These are phyloP conservation scores for Ganoderma multipileum DNA, from an alignment of 1,284 basidiomycete species.

Conservation along the genomic window DNA sequence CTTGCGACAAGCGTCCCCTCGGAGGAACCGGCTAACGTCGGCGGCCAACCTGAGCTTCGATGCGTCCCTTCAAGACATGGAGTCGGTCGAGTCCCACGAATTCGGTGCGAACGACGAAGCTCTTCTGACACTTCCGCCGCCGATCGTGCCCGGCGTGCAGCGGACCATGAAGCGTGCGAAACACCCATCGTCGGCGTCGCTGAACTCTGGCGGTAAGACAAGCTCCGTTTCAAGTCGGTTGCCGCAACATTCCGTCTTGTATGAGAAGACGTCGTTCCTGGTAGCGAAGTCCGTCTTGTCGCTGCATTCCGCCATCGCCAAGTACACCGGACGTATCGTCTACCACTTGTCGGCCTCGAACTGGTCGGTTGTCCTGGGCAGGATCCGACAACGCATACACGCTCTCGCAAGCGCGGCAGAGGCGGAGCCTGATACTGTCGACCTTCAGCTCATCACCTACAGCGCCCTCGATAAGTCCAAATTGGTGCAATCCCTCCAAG, in stretches of 20 bases:
- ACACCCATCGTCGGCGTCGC: conserved; percentile 51
- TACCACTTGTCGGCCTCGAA: conserved; percentile 92
- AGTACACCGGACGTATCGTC: conserved; percentile 80
- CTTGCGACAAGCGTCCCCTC: conserved; percentile 74
- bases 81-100: conserved; percentile 57
- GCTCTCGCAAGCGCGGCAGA: conserved; percentile 62
- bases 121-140: conserved; percentile 22
- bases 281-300: conserved; percentile 62
- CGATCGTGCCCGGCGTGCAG: conserved; percentile 27
- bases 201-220: conserved; percentile 47
- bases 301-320: conserved; percentile 67
- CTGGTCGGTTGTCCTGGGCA: conserved; percentile 82
- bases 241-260: conserved; percentile 54
- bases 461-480: conserved; percentile 71
- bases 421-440: conserved; percentile 69
- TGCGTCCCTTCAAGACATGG: conserved; percentile 74
- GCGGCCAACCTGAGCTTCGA: conserved; percentile 71
- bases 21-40: conserved; percentile 65
- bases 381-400: conserved; percentile 78
- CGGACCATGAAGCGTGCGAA: conserved; percentile 33
- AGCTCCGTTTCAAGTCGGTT: conserved; percentile 45
- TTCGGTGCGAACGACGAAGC: conserved; percentile 24
- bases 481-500: conserved; percentile 71
- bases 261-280: conserved; percentile 74
- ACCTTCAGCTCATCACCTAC: conserved; percentile 78